Evolutionary conservation across 208 protist species (phyloP).

Genomic region (Acanthamoeba triangularis): DNA sequence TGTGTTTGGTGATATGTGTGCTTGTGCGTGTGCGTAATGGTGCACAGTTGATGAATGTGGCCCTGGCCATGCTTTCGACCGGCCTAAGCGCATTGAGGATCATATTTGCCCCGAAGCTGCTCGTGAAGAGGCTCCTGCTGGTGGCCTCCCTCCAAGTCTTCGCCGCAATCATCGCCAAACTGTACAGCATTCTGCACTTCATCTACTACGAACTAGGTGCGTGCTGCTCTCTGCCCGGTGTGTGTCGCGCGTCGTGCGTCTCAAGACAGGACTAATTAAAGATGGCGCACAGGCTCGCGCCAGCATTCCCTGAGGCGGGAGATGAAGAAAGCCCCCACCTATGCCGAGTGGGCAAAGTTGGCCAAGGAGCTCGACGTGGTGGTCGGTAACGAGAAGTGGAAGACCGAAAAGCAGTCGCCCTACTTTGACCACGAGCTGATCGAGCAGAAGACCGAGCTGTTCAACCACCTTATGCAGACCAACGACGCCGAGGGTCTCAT

Average conservation of each 20-base stretch:
- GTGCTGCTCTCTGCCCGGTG: neutral
- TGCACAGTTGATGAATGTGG: neutral
- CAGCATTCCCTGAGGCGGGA: neutral
- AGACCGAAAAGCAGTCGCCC: conserved; percentile 46
- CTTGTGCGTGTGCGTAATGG: neutral
- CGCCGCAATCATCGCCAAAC: conserved; percentile 5
- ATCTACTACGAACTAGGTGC: conserved; percentile 50
- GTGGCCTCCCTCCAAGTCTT: conserved; percentile 50
- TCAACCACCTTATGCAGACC: neutral
- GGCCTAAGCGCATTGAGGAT: conserved; percentile 16
- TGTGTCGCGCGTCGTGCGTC: neutral
- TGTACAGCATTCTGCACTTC: conserved; percentile 53
- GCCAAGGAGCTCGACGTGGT: conserved; percentile 60
- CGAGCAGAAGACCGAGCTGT: conserved; percentile 47
- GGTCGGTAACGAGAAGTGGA: conserved; percentile 63
- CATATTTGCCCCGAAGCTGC: conserved; percentile 52
- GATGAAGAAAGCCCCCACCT: conserved; percentile 25
- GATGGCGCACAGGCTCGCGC: neutral
- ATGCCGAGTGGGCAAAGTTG: conserved; percentile 2
- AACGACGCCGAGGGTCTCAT: conserved; percentile 59
- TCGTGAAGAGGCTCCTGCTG: neutral
- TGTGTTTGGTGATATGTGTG: neutral
- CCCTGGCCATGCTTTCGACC: neutral
- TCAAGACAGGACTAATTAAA: no score
- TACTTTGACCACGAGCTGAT: conserved; percentile 62